Evolutionary conservation across 805 yeast species (phyloP), one percentile per base, ranked within the genome.

Genomic region (Metschnikowia amazonensis): DNA sequence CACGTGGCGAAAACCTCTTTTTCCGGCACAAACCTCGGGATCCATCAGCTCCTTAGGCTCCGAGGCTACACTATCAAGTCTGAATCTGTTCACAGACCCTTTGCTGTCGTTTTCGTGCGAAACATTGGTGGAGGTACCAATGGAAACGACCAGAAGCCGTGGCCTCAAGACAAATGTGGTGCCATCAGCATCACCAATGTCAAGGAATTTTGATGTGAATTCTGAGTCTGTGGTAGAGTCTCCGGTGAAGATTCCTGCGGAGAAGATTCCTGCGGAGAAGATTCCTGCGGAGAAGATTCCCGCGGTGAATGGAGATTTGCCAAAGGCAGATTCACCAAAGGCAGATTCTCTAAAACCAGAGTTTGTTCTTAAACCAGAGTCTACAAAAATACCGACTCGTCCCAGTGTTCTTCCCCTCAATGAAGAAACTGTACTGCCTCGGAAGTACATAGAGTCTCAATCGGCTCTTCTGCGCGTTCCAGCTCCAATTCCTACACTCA

Each of bases 41-140:
- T 62, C 66, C 30, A 53, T 63, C 42, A 57, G 63, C 37, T 60
- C 68, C 37, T 47, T 65, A n/a, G 56, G 56, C 9, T 63, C 67
- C 27, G 64, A 63, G 38, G 54, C 60, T 29, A 55, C 59, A 1
- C 42, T 34, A 16, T 23, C 23, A 8, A 43, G 39, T 14, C 17
- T 29, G 21, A 36, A 24, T n/a, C 31, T 45, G 20, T 45, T 38
- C 27, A 30, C 40, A 3, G 41, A 58, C 42, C 59, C 49, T 29
- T 60, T 52, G 28, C 51, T 55, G 27, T 49, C 54, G 18, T 27
- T 51, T 9, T 64, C 69, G n/a, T 59, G 65, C 1, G 69, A 65
- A 13, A 66, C 70, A 3, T 48, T 66, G 32, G 66, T 65, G 13
- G 67, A 64, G n/a, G 65, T 57, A 3, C 23, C 38, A 11, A 37